Evolutionary conservation across 2,329 filamentous ascomycete species (phyloP).

Genomic region (Penicillium hordei): DNA sequence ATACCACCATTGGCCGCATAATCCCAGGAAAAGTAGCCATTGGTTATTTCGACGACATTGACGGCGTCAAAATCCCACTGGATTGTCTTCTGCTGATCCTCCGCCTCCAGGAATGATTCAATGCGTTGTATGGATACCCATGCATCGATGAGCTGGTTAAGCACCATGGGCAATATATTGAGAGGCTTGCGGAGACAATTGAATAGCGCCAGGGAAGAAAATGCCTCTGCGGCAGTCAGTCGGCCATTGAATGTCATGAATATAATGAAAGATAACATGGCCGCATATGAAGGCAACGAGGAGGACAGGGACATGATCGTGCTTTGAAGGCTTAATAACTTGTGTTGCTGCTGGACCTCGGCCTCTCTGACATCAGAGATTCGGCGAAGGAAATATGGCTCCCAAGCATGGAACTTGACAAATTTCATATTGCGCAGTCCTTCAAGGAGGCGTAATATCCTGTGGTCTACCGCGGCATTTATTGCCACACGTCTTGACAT

Average conservation of each 20-base stretch:
- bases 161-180: neutral
- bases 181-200: neutral
- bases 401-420: neutral
- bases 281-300: neutral
- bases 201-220: neutral
- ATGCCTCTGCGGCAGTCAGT: neutral
- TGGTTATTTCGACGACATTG: neutral
- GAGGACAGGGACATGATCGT: neutral
- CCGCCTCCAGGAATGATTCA: neutral
- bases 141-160: neutral
- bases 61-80: neutral
- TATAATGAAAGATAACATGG: neutral
- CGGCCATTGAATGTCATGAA: neutral
- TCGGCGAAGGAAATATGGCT: neutral
- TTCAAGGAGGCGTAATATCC: neutral
- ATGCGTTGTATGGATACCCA: neutral
- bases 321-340: neutral
- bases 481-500: neutral
- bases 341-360: neutral
- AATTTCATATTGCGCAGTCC: neutral
- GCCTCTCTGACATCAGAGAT: neutral
- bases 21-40: neutral
- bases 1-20: neutral
- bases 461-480: neutral
- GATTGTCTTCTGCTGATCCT: neutral